Evolutionary conservation across 495 filamentous ascomycete species (phyloP).

Genomic region (Beverwykella pulmonaria): DNA sequence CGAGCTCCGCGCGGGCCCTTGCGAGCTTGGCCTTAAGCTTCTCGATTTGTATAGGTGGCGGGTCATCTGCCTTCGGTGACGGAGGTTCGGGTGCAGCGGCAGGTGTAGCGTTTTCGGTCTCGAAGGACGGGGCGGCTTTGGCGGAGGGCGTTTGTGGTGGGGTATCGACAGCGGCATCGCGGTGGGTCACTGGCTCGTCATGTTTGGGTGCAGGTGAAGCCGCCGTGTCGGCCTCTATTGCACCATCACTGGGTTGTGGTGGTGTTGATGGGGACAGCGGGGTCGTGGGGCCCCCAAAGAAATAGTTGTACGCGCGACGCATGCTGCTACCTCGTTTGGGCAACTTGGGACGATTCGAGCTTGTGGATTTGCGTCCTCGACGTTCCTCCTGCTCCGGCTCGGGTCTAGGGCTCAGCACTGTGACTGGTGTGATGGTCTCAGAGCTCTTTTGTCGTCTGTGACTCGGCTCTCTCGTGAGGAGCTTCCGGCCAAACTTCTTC

Average conservation of each 20-base stretch:
- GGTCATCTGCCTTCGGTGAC: slow-evolving; percentile 23
- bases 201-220: neutral
- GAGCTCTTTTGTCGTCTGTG: slow-evolving; percentile 35
- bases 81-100: slow-evolving; percentile 14
- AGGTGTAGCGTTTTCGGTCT: neutral
- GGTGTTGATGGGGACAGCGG: slow-evolving; percentile 21
- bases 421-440: slow-evolving; percentile 30
- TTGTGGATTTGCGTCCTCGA: slow-evolving; percentile 29
- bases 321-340: slow-evolving; percentile 38
- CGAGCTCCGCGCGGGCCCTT: slow-evolving; percentile 55
- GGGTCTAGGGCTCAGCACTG: slow-evolving; percentile 25
- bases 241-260: neutral
- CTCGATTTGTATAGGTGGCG: slow-evolving; percentile 41
- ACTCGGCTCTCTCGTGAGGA: slow-evolving; percentile 16
- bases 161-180: slow-evolving; percentile 12
- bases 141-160: slow-evolving; percentile 28
- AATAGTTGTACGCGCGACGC: slow-evolving; percentile 39
- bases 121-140: slow-evolving; percentile 8
- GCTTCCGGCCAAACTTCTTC: slow-evolving; percentile 34
- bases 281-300: slow-evolving; percentile 30
- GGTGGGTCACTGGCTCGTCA: neutral
- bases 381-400: slow-evolving; percentile 25
- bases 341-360: slow-evolving; percentile 29
- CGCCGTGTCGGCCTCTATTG: neutral
- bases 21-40: slow-evolving; percentile 60